A percentile compares a stretch with the other conserved stretches of the same genome.
Conservation (phyloP, 768 basidiomycete genomes). For the Dacryopinax primogenitus region DNA sequence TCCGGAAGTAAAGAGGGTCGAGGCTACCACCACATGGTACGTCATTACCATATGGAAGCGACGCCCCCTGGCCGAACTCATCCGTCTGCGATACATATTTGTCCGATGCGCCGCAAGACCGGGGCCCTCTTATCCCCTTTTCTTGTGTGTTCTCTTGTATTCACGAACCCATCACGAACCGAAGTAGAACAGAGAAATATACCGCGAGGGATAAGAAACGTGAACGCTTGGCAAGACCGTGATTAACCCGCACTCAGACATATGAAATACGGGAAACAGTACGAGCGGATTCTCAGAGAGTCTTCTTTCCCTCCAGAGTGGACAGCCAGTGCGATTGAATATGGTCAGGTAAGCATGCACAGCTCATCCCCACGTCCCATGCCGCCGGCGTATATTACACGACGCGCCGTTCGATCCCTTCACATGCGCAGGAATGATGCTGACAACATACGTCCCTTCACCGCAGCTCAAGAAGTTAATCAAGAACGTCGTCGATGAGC, state of each 20-base stretch:
- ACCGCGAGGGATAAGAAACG: too few relatives aligned
- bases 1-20: neutral
- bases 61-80: neutral
- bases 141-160: neutral
- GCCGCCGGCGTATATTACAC: neutral
- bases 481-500: slow-evolving; percentile 65
- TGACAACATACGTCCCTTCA: neutral
- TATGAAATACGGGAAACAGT: slow-evolving; percentile 32
- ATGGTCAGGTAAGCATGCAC: slow-evolving; percentile 76
- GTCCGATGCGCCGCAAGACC: neutral
- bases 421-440: neutral
- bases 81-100: neutral
- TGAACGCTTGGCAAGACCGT: too few relatives aligned
- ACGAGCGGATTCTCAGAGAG: slow-evolving; percentile 27
- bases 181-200: too few relatives aligned
- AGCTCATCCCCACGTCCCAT: slow-evolving; percentile 6
- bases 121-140: neutral
- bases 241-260: neutral
- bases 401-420: neutral
- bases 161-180: too few relatives aligned
- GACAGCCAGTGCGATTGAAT: slow-evolving; percentile 66
- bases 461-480: slow-evolving; percentile 80
- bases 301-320: slow-evolving; percentile 61
- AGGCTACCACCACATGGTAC: too few relatives aligned
- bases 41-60: neutral